These are phyloP conservation scores for Amphichorda felina DNA, from an alignment of 2,329 filamentous ascomycete species.

Conservation along the genomic window DNA sequence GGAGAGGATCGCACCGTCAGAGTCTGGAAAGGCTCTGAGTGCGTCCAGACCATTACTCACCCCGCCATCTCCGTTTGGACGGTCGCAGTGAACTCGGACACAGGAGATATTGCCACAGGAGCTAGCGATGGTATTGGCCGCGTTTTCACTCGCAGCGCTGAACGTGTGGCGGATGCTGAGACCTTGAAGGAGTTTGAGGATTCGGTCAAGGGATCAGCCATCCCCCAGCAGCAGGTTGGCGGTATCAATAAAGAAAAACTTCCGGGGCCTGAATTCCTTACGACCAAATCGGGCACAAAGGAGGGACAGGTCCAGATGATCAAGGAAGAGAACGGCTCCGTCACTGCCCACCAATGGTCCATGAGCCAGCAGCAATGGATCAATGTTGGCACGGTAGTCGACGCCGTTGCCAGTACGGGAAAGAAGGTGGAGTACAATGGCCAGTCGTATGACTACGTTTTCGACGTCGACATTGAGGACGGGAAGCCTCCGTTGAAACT, in stretches of 20 bases:
- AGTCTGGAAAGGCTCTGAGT: conserved; percentile 74
- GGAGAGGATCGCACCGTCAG: conserved; percentile 91
- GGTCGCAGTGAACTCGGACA: conserved; percentile 71
- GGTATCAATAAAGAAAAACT: conserved; percentile 86
- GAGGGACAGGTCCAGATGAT: conserved; percentile 95
- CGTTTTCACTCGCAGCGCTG: conserved; percentile 64
- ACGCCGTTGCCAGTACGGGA: conserved; percentile 72
- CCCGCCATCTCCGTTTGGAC: conserved; percentile 95
- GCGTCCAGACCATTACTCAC: conserved; percentile 91
- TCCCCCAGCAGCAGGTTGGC: conserved; percentile 75
- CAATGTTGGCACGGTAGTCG: conserved; percentile 87
- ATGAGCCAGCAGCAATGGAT: conserved; percentile 60
- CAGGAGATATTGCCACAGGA: conserved; percentile 86
- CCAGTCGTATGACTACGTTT: conserved; percentile 90
- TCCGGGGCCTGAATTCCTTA: conserved; percentile 77
- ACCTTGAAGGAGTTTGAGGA: conserved; percentile 67
- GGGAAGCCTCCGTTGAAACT: conserved; percentile 86
- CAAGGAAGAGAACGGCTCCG: conserved; percentile 63
- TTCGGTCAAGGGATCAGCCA: conserved; percentile 69
- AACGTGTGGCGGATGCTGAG: conserved; percentile 57
- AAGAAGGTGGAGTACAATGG: conserved; percentile 68
- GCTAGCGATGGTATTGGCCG: conserved; percentile 80
- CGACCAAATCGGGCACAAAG: conserved; percentile 76
- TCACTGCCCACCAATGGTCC: conserved; percentile 87
- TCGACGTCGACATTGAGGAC: conserved; percentile 92